A percentile compares a stretch with the other conserved stretches of the same genome.
Conservation (phyloP, 306 rosid genomes). For the Carpinus fangiana region DNA sequence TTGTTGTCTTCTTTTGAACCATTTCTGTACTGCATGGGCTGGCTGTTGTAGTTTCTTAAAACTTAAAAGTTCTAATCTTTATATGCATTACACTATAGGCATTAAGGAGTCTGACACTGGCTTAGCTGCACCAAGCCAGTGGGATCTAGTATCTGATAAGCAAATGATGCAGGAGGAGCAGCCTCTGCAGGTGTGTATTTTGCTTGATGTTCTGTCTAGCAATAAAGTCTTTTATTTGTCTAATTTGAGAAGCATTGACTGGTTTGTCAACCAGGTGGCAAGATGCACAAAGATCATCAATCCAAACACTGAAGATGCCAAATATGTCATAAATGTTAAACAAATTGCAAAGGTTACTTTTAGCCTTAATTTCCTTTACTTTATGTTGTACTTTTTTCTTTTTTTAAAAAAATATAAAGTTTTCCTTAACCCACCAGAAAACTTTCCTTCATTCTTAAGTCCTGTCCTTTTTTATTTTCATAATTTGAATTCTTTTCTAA, state of each 20-base stretch:
- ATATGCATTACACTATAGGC: slow-evolving; percentile 44
- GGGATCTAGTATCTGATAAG: slow-evolving; percentile 99
- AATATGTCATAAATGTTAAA: slow-evolving; percentile 92
- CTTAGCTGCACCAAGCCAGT: slow-evolving; percentile 97
- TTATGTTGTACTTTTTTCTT: not conserved
- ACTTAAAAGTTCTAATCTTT: slow-evolving; percentile 19
- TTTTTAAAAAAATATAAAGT: not conserved
- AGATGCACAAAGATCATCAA: slow-evolving; percentile 97
- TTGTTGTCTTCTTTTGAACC: slow-evolving; percentile 15
- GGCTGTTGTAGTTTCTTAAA: slow-evolving; percentile 7
- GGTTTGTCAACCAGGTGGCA: slow-evolving; percentile 68
- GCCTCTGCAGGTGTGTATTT: slow-evolving; percentile 83
- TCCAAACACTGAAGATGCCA: slow-evolving; percentile 97
- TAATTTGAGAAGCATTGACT: slow-evolving; percentile 23
- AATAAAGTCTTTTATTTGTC: not conserved
- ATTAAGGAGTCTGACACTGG: slow-evolving; percentile 99
- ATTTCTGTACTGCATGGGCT: slow-evolving; percentile 15
- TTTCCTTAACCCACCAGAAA: not conserved
- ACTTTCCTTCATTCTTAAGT: not conserved
- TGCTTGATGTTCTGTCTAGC: not conserved
- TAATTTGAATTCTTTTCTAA: not conserved
- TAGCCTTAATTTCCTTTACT: not conserved
- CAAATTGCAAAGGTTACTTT: slow-evolving; percentile 87
- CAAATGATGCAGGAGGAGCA: slow-evolving; percentile 99
- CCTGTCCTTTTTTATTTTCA: not conserved